phyloP scores from a whole-genome alignment of 805 yeast species.

The Maudiozyma barnettii region DNA sequence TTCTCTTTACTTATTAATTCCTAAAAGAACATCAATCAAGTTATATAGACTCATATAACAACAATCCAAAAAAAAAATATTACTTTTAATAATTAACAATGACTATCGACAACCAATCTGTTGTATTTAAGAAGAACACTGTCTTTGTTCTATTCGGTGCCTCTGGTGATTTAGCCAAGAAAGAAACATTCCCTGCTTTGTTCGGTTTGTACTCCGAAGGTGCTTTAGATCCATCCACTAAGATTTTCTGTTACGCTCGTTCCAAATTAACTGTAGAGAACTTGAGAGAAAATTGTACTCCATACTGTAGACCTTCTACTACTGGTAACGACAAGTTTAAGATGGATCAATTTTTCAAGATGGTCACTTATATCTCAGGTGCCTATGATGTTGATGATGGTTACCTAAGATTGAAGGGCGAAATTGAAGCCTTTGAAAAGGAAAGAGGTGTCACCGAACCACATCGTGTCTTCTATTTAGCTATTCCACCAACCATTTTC shows the following conservation, averaged over 20 bases:
- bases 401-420: conserved; percentile 43
- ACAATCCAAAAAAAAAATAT: background rate
- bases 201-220: conserved; percentile 72
- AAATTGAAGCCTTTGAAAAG: conserved; percentile 51
- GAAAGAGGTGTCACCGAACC: conserved; percentile 39
- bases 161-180: conserved; percentile 88
- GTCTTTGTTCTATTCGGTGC: conserved; percentile 84
- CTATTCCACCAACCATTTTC: conserved; percentile 90
- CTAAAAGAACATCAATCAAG: background rate
- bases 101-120: conserved; percentile 5
- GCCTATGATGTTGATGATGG: conserved; percentile 74
- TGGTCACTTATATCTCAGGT: conserved; percentile 63
- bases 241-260: conserved; percentile 87
- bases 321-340: conserved; percentile 33
- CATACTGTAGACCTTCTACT: conserved; percentile 46
- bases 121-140: conserved; percentile 51
- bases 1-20: no score
- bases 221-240: conserved; percentile 56
- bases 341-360: conserved; percentile 52
- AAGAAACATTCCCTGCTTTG: conserved; percentile 83
- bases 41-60: background rate
- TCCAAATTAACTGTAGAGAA: conserved; percentile 60
- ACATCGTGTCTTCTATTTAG: conserved; percentile 82
- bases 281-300: conserved; percentile 54
- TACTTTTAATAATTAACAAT: background rate